phyloP scores from a whole-genome alignment of 352 stramenopile genomes.

The Globisporangium polare region DNA sequence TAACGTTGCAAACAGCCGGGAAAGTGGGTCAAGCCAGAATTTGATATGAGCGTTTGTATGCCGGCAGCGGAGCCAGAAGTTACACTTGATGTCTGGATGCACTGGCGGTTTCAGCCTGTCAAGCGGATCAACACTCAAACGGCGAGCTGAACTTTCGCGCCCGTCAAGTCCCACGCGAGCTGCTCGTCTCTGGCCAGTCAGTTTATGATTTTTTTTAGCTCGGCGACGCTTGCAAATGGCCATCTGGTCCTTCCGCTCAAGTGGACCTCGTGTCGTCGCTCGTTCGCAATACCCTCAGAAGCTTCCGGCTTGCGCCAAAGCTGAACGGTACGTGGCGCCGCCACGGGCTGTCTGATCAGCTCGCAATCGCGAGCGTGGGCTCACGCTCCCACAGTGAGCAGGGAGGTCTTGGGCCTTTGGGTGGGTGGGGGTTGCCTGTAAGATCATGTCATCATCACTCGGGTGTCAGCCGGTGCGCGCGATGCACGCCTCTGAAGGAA shows the following conservation, averaged over 20 bases:
- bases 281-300: no score
- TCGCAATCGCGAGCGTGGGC: neutral
- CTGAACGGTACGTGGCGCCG: no score
- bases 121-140: no score
- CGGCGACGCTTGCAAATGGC: constrained; percentile 4
- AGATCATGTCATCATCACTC: neutral
- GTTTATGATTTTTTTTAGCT: neutral
- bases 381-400: no score
- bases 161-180: neutral
- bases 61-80: no score
- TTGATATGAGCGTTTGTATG: no score
- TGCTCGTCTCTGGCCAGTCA: neutral
- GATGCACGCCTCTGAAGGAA: neutral
- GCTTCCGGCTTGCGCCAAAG: no score
- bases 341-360: neutral
- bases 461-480: neutral
- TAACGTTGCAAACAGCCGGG: no score
- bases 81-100: no score
- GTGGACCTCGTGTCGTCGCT: neutral
- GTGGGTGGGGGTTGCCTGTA: neutral
- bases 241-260: constrained; percentile 1
- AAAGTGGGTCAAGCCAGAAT: no score
- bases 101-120: no score
- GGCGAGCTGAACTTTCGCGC: neutral
- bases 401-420: neutral